Conservation (phyloP, 352 stramenopile genomes). For the Thalassiosira sp. region DNA sequence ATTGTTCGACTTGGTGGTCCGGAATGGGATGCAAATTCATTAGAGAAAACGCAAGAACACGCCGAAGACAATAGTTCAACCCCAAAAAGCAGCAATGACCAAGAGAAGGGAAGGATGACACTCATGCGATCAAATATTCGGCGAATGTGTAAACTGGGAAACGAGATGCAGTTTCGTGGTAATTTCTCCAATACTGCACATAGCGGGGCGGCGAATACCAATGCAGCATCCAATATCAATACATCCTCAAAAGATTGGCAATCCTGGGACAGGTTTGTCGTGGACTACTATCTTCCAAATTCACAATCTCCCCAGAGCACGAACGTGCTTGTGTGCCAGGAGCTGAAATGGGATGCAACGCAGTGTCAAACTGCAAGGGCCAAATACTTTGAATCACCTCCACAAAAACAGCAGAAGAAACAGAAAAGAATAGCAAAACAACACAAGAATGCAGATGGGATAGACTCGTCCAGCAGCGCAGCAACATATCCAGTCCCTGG, state of each 20-base stretch:
- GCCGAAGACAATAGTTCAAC: not conserved
- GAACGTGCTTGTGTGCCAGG: slow-evolving; percentile 20
- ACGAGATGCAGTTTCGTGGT: slow-evolving; percentile 54
- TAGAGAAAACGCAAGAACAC: not conserved
- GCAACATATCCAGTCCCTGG: slow-evolving; percentile 1
- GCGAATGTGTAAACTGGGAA: slow-evolving; percentile 70
- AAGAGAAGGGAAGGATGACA: slow-evolving; percentile 10
- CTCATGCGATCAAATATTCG: slow-evolving; percentile 60
- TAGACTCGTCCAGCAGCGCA: not conserved
- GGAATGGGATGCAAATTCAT: slow-evolving; percentile 18
- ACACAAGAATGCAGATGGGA: not conserved
- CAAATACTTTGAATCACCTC: slow-evolving; percentile 27
- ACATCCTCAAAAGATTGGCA: slow-evolving; percentile 5
- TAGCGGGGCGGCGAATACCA: not conserved
- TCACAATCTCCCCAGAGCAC: not conserved
- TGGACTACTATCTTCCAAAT: slow-evolving; percentile 30
- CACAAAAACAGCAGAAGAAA: slow-evolving; percentile 26
- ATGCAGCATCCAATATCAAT: not conserved
- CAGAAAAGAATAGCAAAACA: slow-evolving; percentile 1
- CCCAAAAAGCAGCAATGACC: not conserved
- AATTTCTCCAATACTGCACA: slow-evolving; percentile 5
- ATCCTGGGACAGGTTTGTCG: slow-evolving; percentile 15
- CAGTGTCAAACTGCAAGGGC: slow-evolving; percentile 30
- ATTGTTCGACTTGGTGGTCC: slow-evolving; percentile 33
- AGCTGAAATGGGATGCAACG: slow-evolving; percentile 29